Evolutionary conservation across 805 yeast genomes (phyloP).

Genomic region (Suhomyces sp.): DNA sequence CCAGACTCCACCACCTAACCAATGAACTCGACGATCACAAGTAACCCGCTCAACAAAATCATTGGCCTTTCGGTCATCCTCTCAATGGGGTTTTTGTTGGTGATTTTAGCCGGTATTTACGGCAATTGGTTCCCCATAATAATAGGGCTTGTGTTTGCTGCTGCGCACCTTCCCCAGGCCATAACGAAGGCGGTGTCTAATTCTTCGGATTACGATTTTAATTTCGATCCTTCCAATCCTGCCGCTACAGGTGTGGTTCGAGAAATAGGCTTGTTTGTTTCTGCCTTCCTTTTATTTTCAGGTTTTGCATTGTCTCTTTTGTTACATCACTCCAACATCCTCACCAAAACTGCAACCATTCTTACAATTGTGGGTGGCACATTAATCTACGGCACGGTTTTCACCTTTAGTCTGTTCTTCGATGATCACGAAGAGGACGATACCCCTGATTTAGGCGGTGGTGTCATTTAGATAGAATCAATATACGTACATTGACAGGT

Average conservation of each 20-base stretch:
- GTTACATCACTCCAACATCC: slow-evolving; percentile 69
- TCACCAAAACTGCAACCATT: slow-evolving; percentile 64
- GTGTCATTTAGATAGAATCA: slow-evolving; percentile 17
- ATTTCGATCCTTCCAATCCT: slow-evolving; percentile 34
- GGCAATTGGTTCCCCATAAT: slow-evolving; percentile 90
- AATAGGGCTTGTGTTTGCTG: slow-evolving; percentile 46
- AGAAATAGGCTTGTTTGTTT: slow-evolving; percentile 75
- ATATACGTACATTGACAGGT: neutral
- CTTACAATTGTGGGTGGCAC: slow-evolving; percentile 85
- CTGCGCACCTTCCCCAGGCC: slow-evolving; percentile 39
- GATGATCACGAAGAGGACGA: slow-evolving; percentile 36
- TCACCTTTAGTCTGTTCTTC: slow-evolving; percentile 78
- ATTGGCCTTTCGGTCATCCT: slow-evolving; percentile 73
- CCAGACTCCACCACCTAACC: neutral
- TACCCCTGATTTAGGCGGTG: slow-evolving; percentile 19
- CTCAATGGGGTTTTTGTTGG: slow-evolving; percentile 86
- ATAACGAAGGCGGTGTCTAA: slow-evolving; percentile 29
- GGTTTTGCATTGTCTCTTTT: slow-evolving; percentile 74
- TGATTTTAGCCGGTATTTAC: slow-evolving; percentile 81
- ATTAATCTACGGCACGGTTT: slow-evolving; percentile 78
- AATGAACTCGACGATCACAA: slow-evolving; percentile 7
- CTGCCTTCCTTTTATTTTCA: slow-evolving; percentile 73
- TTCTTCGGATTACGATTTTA: slow-evolving; percentile 42
- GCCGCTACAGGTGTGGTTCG: slow-evolving; percentile 39
- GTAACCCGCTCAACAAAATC: slow-evolving; percentile 69